phyloP scores from a whole-genome alignment of 352 stramenopile species.

The Phytophthora constricta region DNA sequence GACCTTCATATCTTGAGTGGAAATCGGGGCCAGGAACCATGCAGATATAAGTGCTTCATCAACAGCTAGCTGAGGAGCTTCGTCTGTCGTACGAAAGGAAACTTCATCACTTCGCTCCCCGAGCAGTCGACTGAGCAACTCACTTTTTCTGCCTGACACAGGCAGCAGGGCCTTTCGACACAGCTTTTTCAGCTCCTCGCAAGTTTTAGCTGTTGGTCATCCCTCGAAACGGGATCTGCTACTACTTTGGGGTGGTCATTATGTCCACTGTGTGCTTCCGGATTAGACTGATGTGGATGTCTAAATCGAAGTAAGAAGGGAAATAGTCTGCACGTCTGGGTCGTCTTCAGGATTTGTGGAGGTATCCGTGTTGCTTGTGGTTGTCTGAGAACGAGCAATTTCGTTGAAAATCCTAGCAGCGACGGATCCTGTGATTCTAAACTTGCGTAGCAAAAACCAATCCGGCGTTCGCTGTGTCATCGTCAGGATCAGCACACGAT shows the following conservation, averaged over 20 bases:
- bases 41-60: not conserved
- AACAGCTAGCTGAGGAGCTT: too few species aligned
- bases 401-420: conserved; percentile 4
- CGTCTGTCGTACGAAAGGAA: not conserved
- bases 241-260: not conserved
- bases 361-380: not conserved
- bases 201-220: not conserved
- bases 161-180: not conserved
- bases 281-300: too few species aligned
- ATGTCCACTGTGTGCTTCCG: not conserved
- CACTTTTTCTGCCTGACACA: not conserved
- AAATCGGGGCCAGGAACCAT: not conserved
- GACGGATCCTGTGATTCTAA: conserved; percentile 9
- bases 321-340: not conserved
- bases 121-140: not conserved
- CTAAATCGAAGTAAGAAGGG: not conserved
- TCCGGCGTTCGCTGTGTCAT: not conserved
- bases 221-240: not conserved
- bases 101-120: not conserved
- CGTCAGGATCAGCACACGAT: not conserved
- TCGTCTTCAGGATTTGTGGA: not conserved
- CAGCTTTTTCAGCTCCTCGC: not conserved
- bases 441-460: conserved; percentile 8
- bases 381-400: not conserved
- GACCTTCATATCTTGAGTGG: not conserved